A percentile compares a stretch with the other conserved stretches of the same genome.
These are phyloP conservation scores for Plasmodium gaboni DNA, from an alignment of 169 alveolate species.

Conservation along the genomic window DNA sequence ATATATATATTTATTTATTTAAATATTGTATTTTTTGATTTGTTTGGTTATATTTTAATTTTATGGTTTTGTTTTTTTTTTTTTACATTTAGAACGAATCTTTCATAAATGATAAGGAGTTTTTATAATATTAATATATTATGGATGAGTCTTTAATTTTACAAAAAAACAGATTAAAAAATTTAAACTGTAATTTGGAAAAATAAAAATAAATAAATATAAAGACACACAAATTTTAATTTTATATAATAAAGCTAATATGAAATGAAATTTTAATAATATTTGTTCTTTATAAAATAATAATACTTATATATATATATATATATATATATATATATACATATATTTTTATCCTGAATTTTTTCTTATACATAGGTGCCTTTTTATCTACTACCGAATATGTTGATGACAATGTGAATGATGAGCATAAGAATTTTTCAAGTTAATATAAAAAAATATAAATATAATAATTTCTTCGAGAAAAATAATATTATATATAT, in stretches of 20 bases:
- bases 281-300: not conserved
- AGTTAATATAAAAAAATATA: no score
- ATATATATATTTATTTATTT: not conserved
- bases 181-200: conserved; percentile 47
- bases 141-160: conserved; percentile 16
- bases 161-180: conserved; percentile 22
- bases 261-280: not conserved
- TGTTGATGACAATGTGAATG: no score
- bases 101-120: conserved; percentile 28
- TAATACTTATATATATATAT: not conserved
- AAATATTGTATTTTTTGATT: conserved; percentile 2
- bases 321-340: not conserved
- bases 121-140: not conserved
- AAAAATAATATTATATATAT: not conserved
- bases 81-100: conserved; percentile 9
- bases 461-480: no score
- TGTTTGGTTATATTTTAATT: not conserved
- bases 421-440: no score
- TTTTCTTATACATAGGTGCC: no score
- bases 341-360: no score
- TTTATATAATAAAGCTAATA: no score
- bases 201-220: conserved; percentile 7
- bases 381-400: no score
- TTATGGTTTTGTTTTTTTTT: not conserved
- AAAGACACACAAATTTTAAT: not conserved